A percentile compares a stretch with the other conserved stretches of the same genome.
phyloP scores from a whole-genome alignment of 2,329 filamentous ascomycete species.

The Colletotrichum paranaense region DNA sequence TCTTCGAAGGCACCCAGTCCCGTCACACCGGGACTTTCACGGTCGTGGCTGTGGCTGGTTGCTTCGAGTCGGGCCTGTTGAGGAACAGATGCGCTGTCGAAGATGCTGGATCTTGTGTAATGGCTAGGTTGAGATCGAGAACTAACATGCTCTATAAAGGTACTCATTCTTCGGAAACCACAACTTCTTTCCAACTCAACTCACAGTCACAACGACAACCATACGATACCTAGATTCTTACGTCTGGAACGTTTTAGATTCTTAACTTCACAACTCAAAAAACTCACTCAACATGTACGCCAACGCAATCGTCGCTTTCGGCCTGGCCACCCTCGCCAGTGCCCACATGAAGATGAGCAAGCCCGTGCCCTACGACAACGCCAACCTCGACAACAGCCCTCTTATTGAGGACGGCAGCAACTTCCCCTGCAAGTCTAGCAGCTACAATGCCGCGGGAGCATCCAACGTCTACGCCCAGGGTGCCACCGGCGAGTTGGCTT shows the following conservation, averaged over 20 bases:
- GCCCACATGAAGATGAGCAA: conserved; percentile 82
- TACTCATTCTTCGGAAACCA: conserved; percentile 20
- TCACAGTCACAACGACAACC: conserved; percentile 33
- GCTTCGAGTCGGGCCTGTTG: conserved; percentile 33
- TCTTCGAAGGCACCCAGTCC: conserved; percentile 12
- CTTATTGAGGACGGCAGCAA: conserved; percentile 63
- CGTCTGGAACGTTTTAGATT: conserved; percentile 56
- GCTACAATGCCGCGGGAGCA: conserved; percentile 56
- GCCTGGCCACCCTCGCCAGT: conserved; percentile 68
- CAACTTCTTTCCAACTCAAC: neutral
- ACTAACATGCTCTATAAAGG: conserved; percentile 29
- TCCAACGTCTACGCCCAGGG: conserved; percentile 75
- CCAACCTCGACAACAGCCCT: conserved; percentile 68
- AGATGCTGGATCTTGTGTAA: conserved; percentile 16
- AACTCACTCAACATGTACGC: conserved; percentile 62
- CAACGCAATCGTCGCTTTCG: conserved; percentile 62
- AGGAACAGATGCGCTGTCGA: conserved; percentile 29
- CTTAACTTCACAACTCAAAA: conserved; percentile 34
- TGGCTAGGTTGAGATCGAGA: neutral
- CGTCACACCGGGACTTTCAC: conserved; percentile 14
- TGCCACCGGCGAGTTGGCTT: conserved; percentile 67
- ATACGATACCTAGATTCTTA: conserved; percentile 35
- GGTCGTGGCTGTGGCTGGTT: conserved; percentile 25
- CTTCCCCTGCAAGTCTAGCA: conserved; percentile 83
- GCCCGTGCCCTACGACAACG: conserved; percentile 71